Percentiles rank a stretch among this genome's conserved stretches.
Evolutionary conservation across 768 basidiomycete species (phyloP).

Genomic region (Podaxis sp.): DNA sequence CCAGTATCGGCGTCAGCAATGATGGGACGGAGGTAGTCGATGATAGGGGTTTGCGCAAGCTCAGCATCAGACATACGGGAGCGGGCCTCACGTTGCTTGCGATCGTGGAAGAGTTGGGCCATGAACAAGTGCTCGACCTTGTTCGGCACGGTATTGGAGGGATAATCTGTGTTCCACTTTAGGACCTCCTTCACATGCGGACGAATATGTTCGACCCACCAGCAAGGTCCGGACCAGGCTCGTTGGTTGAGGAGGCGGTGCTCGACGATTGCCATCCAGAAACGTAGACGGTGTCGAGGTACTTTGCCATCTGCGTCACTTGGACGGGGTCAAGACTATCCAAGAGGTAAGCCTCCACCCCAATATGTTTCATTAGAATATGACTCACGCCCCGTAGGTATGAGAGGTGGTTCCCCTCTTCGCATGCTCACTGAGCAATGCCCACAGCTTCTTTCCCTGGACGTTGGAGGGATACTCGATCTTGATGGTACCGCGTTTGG

Average conservation of each 20-base stretch:
- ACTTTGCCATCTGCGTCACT: conserved; percentile 98
- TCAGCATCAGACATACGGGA: conserved; percentile 68
- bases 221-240: conserved; percentile 98
- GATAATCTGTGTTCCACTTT: conserved; percentile 66
- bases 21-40: conserved; percentile 94
- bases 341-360: neutral
- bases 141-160: conserved; percentile 97
- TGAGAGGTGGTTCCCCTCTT: conserved; percentile 80
- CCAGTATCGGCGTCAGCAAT: conserved; percentile 98
- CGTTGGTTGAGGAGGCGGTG: conserved; percentile 90
- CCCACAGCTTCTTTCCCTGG: conserved; percentile 86
- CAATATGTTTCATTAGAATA: neutral
- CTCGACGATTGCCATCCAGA: conserved; percentile 96
- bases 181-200: neutral
- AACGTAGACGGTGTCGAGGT: conserved; percentile 98
- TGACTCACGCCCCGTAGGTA: conserved; percentile 96
- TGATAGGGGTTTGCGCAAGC: conserved; percentile 62
- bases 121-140: conserved; percentile 98
- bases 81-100: conserved; percentile 88
- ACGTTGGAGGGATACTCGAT: conserved; percentile 86
- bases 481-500: conserved; percentile 86
- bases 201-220: conserved; percentile 44
- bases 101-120: conserved; percentile 99
- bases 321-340: conserved; percentile 95
- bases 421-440: conserved; percentile 72